These are phyloP conservation scores for Xylaria polymorpha DNA, from an alignment of 2,329 filamentous ascomycete species.

Conservation along the genomic window DNA sequence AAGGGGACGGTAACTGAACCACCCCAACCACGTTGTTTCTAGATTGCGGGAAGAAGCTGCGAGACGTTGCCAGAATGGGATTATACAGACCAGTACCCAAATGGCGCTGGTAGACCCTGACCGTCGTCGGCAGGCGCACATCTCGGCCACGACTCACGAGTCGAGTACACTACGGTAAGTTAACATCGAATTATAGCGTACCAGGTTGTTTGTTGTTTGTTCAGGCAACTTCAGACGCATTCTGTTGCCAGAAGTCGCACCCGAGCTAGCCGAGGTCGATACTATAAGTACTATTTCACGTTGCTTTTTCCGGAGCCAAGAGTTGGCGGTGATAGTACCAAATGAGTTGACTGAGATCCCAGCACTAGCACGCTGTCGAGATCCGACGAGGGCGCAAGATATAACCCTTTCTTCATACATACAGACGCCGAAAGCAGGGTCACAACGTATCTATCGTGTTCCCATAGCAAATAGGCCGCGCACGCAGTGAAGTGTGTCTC, in stretches of 20 bases:
- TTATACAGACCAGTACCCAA: conserved; percentile 3
- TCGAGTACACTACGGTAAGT: not conserved
- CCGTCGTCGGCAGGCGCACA: not conserved
- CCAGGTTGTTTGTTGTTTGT: conserved; percentile 15
- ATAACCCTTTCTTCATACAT: conserved; percentile 27
- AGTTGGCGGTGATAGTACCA: conserved; percentile 27
- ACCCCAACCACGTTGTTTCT: conserved; percentile 42
- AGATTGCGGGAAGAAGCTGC: conserved; percentile 43
- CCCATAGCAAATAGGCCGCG: conserved; percentile 11
- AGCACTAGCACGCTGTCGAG: conserved; percentile 10
- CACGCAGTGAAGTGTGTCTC: conserved; percentile 43
- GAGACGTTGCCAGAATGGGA: conserved; percentile 27
- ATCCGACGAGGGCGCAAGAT: conserved; percentile 35
- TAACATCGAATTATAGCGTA: not conserved
- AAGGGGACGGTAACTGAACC: conserved; percentile 48
- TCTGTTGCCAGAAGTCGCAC: conserved; percentile 8
- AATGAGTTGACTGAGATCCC: conserved; percentile 15
- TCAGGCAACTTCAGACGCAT: not conserved
- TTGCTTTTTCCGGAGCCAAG: conserved; percentile 35
- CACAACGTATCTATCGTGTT: conserved; percentile 18
- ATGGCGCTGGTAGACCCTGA: not conserved
- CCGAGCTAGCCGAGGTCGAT: conserved; percentile 34
- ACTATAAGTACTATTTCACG: not conserved
- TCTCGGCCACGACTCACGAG: conserved; percentile 22
- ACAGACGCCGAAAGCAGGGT: conserved; percentile 24